Base-by-base conservation (phyloP, 306 rosid species). In the Vicia faba region DNA sequence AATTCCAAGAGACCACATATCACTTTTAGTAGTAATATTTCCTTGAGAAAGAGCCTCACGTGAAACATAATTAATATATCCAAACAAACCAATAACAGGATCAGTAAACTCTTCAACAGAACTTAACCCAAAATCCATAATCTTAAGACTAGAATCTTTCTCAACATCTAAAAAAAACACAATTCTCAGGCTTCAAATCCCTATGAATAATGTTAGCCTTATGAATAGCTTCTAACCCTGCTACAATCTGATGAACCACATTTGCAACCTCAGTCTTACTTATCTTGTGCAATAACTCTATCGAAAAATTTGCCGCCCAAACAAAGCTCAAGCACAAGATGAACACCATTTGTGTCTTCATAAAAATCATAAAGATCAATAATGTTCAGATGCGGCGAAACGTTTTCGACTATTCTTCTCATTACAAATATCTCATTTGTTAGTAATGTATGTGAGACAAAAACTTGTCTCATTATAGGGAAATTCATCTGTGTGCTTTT, bases 21-120 rank as follows among this genome's bases (percentile, higher is more conserved):
- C 98, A 83, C 84, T 87, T 75, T 87, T 87, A 25, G 83, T 48
- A 64, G 96, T 85, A 1, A 89, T 73, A 19, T 65, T 82, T 5
- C 88, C 95, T 53, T 84, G 98, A 74, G 87, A 87, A 59, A 92
- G 96, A 14, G 96, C 98, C 77, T 92, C 98, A 1, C 96, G 96
- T 51, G 98, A 92, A 48, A 92, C 95, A 73, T 89, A 92, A 65
- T 92, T 96, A 36, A 89, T 87, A 72, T 96, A 92, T 64, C 96
- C 98, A 83, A 92, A 92, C 88, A 89, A 84, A 20, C 96, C 96
- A 75, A 89, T 89, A 80, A 89, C 88, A 19, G 93, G 96, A 79
- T 92, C 96, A 40, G 91, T 92, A 56, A 85, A 89, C 40, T 89
- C 96, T 55, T 89, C 96, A 41, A 86, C 96, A 64, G 91, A 89